These are phyloP conservation scores for Saccharomyces mikatae DNA, from an alignment of 805 yeast species.

Conservation along the genomic window DNA sequence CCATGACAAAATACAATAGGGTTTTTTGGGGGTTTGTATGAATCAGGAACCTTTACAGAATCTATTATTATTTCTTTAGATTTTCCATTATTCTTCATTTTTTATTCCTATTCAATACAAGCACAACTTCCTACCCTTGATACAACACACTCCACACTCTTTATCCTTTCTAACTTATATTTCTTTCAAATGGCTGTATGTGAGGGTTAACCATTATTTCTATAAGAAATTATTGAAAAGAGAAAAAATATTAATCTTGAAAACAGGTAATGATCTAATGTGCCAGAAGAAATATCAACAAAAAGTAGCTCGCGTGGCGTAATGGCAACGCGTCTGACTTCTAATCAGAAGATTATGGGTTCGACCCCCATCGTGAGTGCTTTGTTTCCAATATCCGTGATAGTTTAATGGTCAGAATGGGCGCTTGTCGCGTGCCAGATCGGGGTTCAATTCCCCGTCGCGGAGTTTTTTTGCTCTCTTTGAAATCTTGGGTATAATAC, in stretches of 20 bases:
- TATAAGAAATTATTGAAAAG: background rate
- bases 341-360: constrained; percentile 50
- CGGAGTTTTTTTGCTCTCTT: background rate
- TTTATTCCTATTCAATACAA: background rate
- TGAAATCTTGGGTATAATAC: no score
- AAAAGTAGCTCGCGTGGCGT: constrained; percentile 41
- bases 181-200: background rate
- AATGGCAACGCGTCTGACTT: constrained; percentile 52
- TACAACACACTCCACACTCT: background rate
- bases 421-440: background rate
- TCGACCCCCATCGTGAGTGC: constrained; percentile 47
- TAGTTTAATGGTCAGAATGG: background rate
- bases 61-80: background rate
- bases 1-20: constrained; percentile 87
- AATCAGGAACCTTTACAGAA: background rate
- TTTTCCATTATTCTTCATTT: background rate
- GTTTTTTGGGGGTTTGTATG: constrained; percentile 50
- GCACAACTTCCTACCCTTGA: background rate
- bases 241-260: background rate
- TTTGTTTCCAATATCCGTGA: background rate
- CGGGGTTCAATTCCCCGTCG: background rate
- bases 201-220: background rate
- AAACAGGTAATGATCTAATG: no score
- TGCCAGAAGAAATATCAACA: no score
- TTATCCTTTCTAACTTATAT: background rate